Evolutionary conservation across 345 rosid species (phyloP).

Genomic region (Corchorus olitorius): DNA sequence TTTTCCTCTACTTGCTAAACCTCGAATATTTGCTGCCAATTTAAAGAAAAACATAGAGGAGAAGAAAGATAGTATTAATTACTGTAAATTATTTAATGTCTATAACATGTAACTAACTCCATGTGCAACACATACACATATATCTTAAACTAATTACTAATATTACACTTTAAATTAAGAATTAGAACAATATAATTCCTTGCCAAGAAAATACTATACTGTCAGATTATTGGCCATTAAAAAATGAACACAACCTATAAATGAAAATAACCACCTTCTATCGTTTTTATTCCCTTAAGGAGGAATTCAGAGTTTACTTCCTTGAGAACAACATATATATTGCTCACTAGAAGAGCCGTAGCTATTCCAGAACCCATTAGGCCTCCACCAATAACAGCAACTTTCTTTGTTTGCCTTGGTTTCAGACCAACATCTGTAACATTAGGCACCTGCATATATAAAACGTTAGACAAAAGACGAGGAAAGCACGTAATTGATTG

Average conservation of each 20-base stretch:
- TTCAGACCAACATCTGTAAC: constrained; percentile 85
- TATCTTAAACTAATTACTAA: not conserved
- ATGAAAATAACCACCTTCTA: constrained; percentile 59
- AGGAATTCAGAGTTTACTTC: constrained; percentile 88
- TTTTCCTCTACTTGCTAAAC: constrained; percentile 71
- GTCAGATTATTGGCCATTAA: not conserved
- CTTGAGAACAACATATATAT: constrained; percentile 76
- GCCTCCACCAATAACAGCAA: constrained; percentile 97
- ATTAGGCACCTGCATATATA: constrained; percentile 74
- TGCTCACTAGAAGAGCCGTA: constrained; percentile 70
- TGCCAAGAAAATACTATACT: not conserved
- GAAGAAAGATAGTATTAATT: not conserved
- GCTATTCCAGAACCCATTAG: constrained; percentile 98
- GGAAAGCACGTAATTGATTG: not conserved
- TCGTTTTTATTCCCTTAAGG: constrained; percentile 65
- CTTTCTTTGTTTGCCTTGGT: constrained; percentile 75
- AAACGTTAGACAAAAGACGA: constrained; percentile 14
- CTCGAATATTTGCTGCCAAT: constrained; percentile 67
- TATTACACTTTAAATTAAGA: not conserved
- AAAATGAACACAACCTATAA: not conserved
- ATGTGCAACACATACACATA: not conserved
- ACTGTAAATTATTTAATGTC: not conserved
- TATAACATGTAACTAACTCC: constrained; percentile 1
- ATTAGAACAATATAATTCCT: not conserved
- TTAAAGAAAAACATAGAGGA: constrained; percentile 10